Percentiles rank a stretch among this genome's conserved stretches.
These are phyloP conservation scores for Brasilioporus rufonigricans DNA, from an alignment of 768 basidiomycete species.

Conservation along the genomic window DNA sequence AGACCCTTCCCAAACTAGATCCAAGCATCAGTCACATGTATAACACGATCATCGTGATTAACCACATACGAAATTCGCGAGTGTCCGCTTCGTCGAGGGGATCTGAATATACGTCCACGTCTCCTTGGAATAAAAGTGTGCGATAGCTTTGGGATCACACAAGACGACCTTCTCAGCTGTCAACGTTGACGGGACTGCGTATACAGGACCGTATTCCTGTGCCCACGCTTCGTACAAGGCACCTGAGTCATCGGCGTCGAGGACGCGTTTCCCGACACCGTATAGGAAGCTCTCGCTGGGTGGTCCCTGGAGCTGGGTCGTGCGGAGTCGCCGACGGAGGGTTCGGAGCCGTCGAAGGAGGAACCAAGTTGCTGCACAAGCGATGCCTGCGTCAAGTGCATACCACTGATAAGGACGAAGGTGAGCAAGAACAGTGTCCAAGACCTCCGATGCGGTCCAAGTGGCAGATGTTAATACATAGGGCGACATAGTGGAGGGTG, in stretches of 20 bases:
- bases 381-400: background rate
- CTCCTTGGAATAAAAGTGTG: no score
- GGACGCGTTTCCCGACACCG: conserved; percentile 12
- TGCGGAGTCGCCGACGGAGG: conserved; percentile 31
- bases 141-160: no score
- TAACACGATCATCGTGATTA: no score
- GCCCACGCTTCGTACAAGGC: conserved; percentile 24
- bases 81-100: no score
- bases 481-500: background rate
- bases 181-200: no score
- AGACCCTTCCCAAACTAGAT: no score
- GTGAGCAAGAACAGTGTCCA: background rate
- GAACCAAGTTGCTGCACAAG: background rate
- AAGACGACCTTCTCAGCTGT: no score
- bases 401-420: background rate
- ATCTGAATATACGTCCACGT: no score
- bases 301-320: conserved; percentile 18
- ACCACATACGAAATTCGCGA: no score
- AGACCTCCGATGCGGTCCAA: background rate
- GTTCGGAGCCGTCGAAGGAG: conserved; percentile 4
- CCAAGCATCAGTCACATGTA: no score
- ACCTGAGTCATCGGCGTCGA: background rate
- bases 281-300: conserved; percentile 16
- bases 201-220: conserved; percentile 8
- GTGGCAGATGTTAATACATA: background rate